A percentile compares a stretch with the other conserved stretches of the same genome.
Evolutionary conservation across 176 grass and related monocot species (phyloP).

Genomic region (Saccharum officinarum): DNA sequence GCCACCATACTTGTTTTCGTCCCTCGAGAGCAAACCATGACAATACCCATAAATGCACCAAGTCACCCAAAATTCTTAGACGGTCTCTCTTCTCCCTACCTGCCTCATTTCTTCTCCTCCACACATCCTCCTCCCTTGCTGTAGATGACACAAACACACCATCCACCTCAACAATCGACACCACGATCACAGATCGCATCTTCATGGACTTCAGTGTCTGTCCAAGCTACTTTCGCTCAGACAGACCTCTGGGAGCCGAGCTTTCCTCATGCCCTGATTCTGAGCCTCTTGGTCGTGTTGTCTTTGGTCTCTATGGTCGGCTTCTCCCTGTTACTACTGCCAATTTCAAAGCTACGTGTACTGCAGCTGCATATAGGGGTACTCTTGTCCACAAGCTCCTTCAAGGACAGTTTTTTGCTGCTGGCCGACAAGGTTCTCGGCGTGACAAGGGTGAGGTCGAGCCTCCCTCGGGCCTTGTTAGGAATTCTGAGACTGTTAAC

Average conservation of each 20-base stretch:
- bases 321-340: constrained; percentile 64
- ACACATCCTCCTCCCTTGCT: constrained; percentile 34
- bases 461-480: constrained; percentile 58
- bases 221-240: constrained; percentile 74
- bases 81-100: constrained; percentile 36
- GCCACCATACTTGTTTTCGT: constrained; percentile 21
- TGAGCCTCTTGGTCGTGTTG: constrained; percentile 78
- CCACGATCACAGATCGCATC: constrained; percentile 75
- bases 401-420: constrained; percentile 84
- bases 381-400: constrained; percentile 88
- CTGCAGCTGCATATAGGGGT: constrained; percentile 69
- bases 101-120: constrained; percentile 43
- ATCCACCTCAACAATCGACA: constrained; percentile 34
- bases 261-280: constrained; percentile 82
- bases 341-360: constrained; percentile 82
- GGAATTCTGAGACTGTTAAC: constrained; percentile 69
- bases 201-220: constrained; percentile 96
- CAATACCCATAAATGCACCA: constrained; percentile 12
- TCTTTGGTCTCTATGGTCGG: constrained; percentile 92
- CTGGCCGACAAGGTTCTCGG: constrained; percentile 68
- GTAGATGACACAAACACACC: constrained; percentile 36
- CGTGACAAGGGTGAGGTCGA: constrained; percentile 79
- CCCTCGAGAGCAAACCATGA: constrained; percentile 29
- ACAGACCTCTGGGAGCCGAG: constrained; percentile 71
- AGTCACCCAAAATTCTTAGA: constrained; percentile 30